Evolutionary conservation across 768 basidiomycete genomes (phyloP).

Genomic region (Tricholoma furcatifolium): DNA sequence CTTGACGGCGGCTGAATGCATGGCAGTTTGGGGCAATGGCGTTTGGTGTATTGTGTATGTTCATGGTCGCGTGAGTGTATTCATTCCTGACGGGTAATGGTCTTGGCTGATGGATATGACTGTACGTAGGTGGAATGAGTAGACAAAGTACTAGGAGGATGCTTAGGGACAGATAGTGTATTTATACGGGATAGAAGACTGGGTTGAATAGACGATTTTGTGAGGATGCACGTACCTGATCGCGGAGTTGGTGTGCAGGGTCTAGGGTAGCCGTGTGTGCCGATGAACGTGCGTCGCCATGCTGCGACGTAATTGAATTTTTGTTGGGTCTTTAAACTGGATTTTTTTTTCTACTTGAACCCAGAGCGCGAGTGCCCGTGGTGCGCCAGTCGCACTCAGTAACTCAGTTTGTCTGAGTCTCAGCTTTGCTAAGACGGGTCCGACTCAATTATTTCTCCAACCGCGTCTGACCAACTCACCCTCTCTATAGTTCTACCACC

Average conservation of each 20-base stretch:
- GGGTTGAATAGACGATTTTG: neutral
- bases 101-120: neutral
- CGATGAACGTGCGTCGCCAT: constrained; percentile 55
- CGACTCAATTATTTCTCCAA: constrained; percentile 1
- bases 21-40: constrained; percentile 87
- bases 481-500: neutral
- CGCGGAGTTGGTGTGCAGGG: constrained; percentile 7
- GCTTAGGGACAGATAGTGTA: neutral
- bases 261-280: constrained; percentile 22
- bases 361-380: neutral
- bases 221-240: constrained; percentile 1
- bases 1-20: constrained; percentile 4
- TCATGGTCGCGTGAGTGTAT: constrained; percentile 79
- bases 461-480: neutral
- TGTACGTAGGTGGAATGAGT: constrained; percentile 72
- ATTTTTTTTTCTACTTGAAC: constrained; percentile 21
- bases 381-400: neutral
- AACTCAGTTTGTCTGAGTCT: constrained; percentile 9
- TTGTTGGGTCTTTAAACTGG: constrained; percentile 12
- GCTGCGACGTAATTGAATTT: constrained; percentile 27
- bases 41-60: constrained; percentile 90
- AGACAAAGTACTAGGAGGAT: neutral
- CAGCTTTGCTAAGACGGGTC: neutral
- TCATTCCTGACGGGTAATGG: neutral
- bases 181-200: neutral